Percentiles rank a stretch among this genome's conserved stretches.
Conservation (phyloP, 1,284 basidiomycete genomes). For the Ceratobasidium sp. region DNA sequence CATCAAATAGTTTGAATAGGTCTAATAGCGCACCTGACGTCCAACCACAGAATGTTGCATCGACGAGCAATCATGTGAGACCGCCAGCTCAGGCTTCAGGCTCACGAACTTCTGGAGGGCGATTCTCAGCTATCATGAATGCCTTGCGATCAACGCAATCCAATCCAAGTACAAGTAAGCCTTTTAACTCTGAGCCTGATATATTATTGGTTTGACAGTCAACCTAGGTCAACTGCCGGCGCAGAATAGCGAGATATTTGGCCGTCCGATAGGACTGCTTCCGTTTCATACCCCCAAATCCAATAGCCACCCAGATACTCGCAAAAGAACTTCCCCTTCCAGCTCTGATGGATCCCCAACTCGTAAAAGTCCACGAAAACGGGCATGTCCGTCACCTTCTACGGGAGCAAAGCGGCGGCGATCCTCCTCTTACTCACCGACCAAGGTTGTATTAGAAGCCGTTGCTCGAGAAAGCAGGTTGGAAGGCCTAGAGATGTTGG, state of each 20-base stretch:
- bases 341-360: background rate
- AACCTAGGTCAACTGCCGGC: background rate
- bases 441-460: background rate
- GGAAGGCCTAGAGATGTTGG: conserved; percentile 9
- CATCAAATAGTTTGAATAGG: too few relatives aligned
- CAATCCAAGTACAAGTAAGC: background rate
- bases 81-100: background rate
- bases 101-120: background rate
- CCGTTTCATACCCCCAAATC: background rate
- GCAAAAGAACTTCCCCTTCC: conserved; percentile 3
- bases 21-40: too few relatives aligned
- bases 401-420: background rate
- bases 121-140: conserved; percentile 42
- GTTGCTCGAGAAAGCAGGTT: background rate
- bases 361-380: conserved; percentile 3
- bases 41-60: too few relatives aligned
- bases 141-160: conserved; percentile 9
- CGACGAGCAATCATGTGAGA: background rate
- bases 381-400: conserved; percentile 4
- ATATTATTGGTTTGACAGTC: background rate
- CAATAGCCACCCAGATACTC: background rate
- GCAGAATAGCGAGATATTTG: background rate
- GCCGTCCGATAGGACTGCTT: conserved; percentile 20
- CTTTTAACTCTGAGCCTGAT: background rate
- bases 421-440: background rate